phyloP scores from a whole-genome alignment of 495 filamentous ascomycete species.

The Cairneyella variabilis region DNA sequence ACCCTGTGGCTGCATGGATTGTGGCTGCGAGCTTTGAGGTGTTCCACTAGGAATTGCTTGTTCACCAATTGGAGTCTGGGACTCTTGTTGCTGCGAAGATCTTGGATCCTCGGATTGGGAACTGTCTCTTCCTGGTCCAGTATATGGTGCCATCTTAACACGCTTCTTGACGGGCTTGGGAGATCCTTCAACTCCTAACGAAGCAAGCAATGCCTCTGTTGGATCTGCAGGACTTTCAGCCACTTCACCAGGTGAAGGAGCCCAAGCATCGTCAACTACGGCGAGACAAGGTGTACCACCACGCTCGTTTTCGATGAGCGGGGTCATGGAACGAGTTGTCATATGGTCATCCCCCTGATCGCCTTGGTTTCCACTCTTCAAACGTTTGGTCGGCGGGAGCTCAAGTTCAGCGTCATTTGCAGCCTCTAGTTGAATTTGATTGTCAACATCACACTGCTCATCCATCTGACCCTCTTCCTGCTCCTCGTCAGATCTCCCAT shows the following conservation, averaged over 20 bases:
- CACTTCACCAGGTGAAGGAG: constrained; percentile 24
- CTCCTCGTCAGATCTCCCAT: constrained; percentile 8
- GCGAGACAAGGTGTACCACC: constrained; percentile 22
- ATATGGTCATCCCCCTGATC: background rate
- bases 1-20: background rate
- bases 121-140: background rate
- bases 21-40: background rate
- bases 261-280: constrained; percentile 25
- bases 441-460: constrained; percentile 17
- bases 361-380: constrained; percentile 10
- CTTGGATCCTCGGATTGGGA: background rate
- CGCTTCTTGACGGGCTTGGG: constrained; percentile 21
- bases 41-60: background rate
- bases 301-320: constrained; percentile 1
- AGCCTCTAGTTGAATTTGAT: constrained; percentile 6
- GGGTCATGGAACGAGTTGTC: constrained; percentile 3
- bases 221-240: constrained; percentile 14
- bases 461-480: background rate
- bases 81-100: too few relatives aligned
- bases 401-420: background rate
- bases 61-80: background rate
- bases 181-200: constrained; percentile 25
- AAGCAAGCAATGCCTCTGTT: constrained; percentile 25
- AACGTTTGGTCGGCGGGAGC: constrained; percentile 11
- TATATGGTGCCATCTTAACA: constrained; percentile 5